Evolutionary conservation across 805 yeast species (phyloP), one percentile per base, ranked within the genome.

Genomic region (Barnettozyma salicaria): DNA sequence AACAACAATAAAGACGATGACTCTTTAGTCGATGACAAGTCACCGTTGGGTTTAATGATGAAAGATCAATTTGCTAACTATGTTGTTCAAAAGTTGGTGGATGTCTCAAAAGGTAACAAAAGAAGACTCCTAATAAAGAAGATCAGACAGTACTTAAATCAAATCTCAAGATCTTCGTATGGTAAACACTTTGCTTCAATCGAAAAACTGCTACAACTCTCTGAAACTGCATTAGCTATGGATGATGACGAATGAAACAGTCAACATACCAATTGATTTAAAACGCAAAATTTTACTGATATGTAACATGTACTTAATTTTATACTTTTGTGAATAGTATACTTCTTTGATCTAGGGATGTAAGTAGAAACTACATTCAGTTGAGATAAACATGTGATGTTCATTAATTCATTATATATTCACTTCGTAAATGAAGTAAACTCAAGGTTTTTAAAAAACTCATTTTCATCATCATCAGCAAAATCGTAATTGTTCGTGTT

Each of bases 61-160:
- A 86, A 86, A 57, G 99, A 92, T 59, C 97, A 92, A 58, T 92
- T 82, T 63, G 99, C 97, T 18, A 92, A 92, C 60, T 92, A 92
- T 56, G 99, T 92, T 32, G 87, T 92, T 34, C 99, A 92, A 60
- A 89, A 90, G 59, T 71, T 92, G 50, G 89, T 92, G 28, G 95
- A 86, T 44, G 81, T 83, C 3, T 74, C 89, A 27, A 76, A 74
- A 43, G 82, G 82, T 31, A 69, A 69, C 24, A 84, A 84, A 51
- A 80, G 84, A 60, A 77, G 68, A 34, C 58, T 76, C 21, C 68
- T 92, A 43, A 86, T 88, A 34, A 65, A 72, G 40, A 80, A 82
- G 49, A 84, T 90, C 45, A 76, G 80, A 61, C 86, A 85, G 36
- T 89, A 85, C 53, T 68, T 90, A 60, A 80, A 81, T 47, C 75